Percentiles rank a stretch among this genome's conserved stretches.
Evolutionary conservation across 2,329 filamentous ascomycete genomes (phyloP).

Genomic region (Metarhizium humberi): DNA sequence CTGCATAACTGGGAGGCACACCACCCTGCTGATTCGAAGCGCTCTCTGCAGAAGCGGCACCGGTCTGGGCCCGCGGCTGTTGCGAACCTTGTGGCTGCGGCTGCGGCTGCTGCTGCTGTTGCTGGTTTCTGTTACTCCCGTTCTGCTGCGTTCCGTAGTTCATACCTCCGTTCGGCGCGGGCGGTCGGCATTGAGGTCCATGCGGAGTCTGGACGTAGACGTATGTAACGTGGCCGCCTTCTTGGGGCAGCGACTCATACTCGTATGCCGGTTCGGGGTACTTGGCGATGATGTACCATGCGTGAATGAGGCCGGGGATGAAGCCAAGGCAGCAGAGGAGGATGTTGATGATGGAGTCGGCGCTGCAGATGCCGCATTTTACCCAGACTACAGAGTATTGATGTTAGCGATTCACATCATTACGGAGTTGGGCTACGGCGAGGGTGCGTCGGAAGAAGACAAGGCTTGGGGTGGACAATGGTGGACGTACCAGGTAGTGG

Average conservation of each 20-base stretch:
- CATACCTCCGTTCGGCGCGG: slow-evolving; percentile 10
- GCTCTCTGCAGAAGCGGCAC: slow-evolving; percentile 30
- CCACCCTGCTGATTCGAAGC: slow-evolving; percentile 27
- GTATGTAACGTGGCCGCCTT: slow-evolving; percentile 58
- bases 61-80: slow-evolving; percentile 22
- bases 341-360: slow-evolving; percentile 91
- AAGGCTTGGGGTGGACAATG: background rate
- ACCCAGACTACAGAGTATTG: slow-evolving; percentile 93
- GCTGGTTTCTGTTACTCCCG: background rate
- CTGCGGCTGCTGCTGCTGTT: background rate
- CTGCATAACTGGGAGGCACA: slow-evolving; percentile 76
- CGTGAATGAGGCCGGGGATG: slow-evolving; percentile 81
- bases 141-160: slow-evolving; percentile 11
- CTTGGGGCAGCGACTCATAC: slow-evolving; percentile 56
- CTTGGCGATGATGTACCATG: slow-evolving; percentile 96
- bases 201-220: slow-evolving; percentile 57
- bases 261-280: slow-evolving; percentile 68
- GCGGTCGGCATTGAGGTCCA: slow-evolving; percentile 26
- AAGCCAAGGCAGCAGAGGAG: slow-evolving; percentile 73
- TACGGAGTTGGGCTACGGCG: background rate
- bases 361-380: slow-evolving; percentile 85
- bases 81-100: slow-evolving; percentile 13
- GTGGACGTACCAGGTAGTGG: slow-evolving; percentile 40
- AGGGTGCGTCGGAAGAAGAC: background rate
- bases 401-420: slow-evolving; percentile 12